A percentile compares a stretch with the other conserved stretches of the same genome.
These are phyloP conservation scores for Mycena olivaceomarginata DNA, from an alignment of 768 basidiomycete species.

Conservation along the genomic window DNA sequence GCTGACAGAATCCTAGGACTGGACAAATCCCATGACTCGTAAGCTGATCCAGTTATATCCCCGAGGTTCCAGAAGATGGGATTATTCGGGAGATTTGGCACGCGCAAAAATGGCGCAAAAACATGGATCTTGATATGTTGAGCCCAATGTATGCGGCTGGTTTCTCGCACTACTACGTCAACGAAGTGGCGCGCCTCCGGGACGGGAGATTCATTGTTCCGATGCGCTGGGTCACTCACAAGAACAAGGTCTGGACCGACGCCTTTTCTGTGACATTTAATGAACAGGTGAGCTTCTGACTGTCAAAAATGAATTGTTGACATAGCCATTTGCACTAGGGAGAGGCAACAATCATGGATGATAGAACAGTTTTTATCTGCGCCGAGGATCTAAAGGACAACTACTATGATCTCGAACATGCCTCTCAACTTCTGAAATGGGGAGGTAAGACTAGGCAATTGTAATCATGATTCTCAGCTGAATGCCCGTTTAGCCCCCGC, in stretches of 20 bases:
- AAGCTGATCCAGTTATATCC: conserved; percentile 12
- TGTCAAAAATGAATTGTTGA: not conserved
- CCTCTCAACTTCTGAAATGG: not conserved
- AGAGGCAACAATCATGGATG: not conserved
- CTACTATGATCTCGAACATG: not conserved
- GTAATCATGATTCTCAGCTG: no score
- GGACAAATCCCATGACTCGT: conserved; percentile 2
- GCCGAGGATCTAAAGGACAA: not conserved
- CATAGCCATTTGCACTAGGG: not conserved
- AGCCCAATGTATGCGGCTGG: conserved; percentile 4
- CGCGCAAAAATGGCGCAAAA: not conserved
- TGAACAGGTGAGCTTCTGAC: not conserved
- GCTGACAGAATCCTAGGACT: not conserved
- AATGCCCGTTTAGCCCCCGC: no score
- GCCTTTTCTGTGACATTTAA: not conserved
- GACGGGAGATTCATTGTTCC: not conserved
- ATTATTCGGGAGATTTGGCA: not conserved
- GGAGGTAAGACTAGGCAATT: not conserved
- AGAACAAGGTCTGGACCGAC: not conserved
- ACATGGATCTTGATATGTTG: not conserved
- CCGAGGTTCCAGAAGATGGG: conserved; percentile 16
- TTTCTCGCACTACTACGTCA: not conserved
- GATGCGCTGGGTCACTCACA: conserved; percentile 17
- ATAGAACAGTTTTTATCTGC: not conserved
- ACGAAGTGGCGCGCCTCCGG: not conserved